Evolutionary conservation across 495 filamentous ascomycete genomes (phyloP).

Genomic region (Neohortaea acidophila): DNA sequence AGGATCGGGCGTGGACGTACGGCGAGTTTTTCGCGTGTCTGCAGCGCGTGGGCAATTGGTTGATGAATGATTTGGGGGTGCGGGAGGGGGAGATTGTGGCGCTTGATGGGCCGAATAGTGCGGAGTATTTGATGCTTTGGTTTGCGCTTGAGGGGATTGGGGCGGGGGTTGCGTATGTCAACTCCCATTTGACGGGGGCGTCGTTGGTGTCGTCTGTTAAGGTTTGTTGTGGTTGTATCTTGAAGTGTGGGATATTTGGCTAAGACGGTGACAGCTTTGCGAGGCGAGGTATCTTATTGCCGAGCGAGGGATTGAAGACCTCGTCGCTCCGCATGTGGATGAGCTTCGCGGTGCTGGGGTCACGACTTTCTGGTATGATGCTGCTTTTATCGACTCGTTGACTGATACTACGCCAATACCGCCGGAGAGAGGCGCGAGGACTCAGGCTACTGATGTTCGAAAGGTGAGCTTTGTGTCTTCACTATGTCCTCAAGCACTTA

Average conservation of each 20-base stretch:
- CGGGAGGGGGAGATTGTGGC: conserved; percentile 70
- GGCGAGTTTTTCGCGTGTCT: conserved; percentile 56
- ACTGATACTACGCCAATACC: conserved; percentile 11
- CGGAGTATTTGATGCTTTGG: conserved; percentile 66
- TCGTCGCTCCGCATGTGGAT: conserved; percentile 7
- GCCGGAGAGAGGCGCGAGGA: background rate
- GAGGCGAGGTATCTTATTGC: conserved; percentile 7
- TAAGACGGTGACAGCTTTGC: conserved; percentile 2
- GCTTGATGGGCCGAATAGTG: conserved; percentile 75
- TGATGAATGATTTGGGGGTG: conserved; percentile 53
- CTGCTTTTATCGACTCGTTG: conserved; percentile 6
- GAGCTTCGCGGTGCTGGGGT: conserved; percentile 2
- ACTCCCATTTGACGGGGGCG: conserved; percentile 71
- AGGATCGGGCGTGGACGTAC: conserved; percentile 65
- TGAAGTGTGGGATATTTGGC: background rate
- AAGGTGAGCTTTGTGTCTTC: too few relatives aligned
- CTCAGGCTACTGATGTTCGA: conserved; percentile 38
- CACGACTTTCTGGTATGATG: conserved; percentile 7
- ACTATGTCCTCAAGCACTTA: too few relatives aligned
- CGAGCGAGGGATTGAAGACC: conserved; percentile 5
- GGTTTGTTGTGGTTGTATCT: conserved; percentile 25
- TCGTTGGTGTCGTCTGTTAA: conserved; percentile 69
- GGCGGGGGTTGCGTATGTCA: conserved; percentile 73
- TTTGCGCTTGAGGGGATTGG: conserved; percentile 80
- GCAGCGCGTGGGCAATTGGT: conserved; percentile 68